Evolutionary conservation across 129 eudicot genomes (phyloP).

Genomic region (Mikania micrantha): DNA sequence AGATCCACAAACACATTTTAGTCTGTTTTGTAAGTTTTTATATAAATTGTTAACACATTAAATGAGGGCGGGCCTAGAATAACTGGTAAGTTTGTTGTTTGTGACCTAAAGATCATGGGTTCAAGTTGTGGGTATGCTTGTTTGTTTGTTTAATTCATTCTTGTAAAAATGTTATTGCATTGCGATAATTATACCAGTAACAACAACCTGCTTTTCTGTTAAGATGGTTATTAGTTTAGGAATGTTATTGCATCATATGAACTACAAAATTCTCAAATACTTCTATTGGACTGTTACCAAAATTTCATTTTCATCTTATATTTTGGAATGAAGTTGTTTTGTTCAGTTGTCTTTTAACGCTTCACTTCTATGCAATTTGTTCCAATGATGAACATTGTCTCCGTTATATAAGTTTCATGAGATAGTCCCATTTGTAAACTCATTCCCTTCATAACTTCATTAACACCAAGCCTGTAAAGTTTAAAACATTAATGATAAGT

Average conservation of each 20-base stretch:
- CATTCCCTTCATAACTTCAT: background rate
- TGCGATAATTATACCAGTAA: background rate
- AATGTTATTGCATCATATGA: background rate
- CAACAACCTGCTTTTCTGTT: background rate
- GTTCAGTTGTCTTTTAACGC: background rate
- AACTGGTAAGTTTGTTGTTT: too few relatives aligned
- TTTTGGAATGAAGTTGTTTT: background rate
- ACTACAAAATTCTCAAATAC: background rate
- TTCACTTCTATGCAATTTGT: background rate
- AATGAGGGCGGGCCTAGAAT: too few relatives aligned
- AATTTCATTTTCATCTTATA: background rate
- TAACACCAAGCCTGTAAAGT: too few relatives aligned
- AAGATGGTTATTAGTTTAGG: background rate
- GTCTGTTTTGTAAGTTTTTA: background rate
- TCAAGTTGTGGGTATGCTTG: too few relatives aligned
- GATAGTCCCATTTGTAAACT: background rate
- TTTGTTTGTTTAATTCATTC: background rate
- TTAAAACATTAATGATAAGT: too few relatives aligned
- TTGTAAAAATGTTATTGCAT: background rate
- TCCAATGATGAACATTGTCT: background rate
- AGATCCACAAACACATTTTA: background rate
- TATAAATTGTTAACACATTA: background rate
- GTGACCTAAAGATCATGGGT: too few relatives aligned
- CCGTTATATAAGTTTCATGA: background rate
- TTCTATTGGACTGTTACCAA: background rate